These are phyloP conservation scores for Alternaria brassicicola DNA, from an alignment of 2,329 filamentous ascomycete genomes.

Conservation along the genomic window DNA sequence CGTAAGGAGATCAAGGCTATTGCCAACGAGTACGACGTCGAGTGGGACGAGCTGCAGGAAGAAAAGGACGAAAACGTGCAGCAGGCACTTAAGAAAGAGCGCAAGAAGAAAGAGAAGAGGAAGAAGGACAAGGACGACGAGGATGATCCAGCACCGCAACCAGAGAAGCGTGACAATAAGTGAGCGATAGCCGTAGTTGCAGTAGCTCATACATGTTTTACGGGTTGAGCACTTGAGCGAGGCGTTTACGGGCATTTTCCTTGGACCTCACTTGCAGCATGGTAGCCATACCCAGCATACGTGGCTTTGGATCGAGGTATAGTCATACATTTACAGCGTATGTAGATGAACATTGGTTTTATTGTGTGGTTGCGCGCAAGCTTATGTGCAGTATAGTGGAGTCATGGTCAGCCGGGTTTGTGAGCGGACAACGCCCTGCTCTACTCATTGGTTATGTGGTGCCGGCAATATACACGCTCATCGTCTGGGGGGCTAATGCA, in stretches of 20 bases:
- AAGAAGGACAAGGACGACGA: slow-evolving; percentile 48
- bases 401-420: neutral
- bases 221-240: slow-evolving; percentile 8
- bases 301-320: neutral
- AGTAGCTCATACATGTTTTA: neutral
- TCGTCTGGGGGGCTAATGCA: neutral
- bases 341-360: neutral
- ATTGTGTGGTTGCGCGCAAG: neutral
- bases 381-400: neutral
- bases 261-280: neutral
- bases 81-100: slow-evolving; percentile 59
- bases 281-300: neutral
- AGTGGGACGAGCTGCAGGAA: slow-evolving; percentile 81
- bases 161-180: slow-evolving; percentile 4
- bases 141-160: slow-evolving; percentile 21
- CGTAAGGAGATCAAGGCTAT: slow-evolving; percentile 79
- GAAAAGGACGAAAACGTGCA: slow-evolving; percentile 68
- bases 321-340: neutral
- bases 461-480: neutral
- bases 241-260: slow-evolving; percentile 8
- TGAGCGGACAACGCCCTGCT: slow-evolving; percentile 5
- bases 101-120: slow-evolving; percentile 46
- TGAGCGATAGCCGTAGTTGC: neutral
- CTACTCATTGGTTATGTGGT: neutral
- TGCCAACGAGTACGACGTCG: slow-evolving; percentile 86